phyloP scores from a whole-genome alignment of 768 basidiomycete species.

The Boletus subparvulus region DNA sequence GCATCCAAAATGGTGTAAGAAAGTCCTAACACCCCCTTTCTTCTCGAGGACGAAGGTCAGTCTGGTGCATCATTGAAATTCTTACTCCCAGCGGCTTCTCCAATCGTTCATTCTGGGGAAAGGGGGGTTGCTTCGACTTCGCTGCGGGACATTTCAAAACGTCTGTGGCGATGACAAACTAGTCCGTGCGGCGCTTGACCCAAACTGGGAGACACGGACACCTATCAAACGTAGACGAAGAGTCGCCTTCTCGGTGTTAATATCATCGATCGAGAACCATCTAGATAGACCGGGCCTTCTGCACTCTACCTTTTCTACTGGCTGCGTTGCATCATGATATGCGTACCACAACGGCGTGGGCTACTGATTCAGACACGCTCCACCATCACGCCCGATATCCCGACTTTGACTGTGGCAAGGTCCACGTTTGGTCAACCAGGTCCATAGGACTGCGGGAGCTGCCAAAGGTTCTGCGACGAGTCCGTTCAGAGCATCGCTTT shows the following conservation, averaged over 20 bases:
- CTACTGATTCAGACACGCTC: not conserved
- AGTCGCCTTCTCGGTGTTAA: constrained; percentile 5
- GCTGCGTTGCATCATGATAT: constrained; percentile 6
- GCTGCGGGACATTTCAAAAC: not conserved
- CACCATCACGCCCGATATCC: not conserved
- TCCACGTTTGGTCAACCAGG: not conserved
- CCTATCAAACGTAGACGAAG: constrained; percentile 2
- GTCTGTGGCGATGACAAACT: constrained; percentile 14
- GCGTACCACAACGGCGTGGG: constrained; percentile 6
- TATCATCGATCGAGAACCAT: constrained; percentile 12
- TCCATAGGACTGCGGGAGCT: not conserved
- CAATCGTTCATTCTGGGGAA: constrained; percentile 1
- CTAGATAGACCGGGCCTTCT: constrained; percentile 1
- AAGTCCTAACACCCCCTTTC: not conserved
- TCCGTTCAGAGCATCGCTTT: not conserved
- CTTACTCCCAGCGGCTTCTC: constrained; percentile 5
- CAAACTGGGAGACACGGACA: constrained; percentile 1
- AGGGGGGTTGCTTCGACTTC: constrained; percentile 9
- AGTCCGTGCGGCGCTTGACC: not conserved
- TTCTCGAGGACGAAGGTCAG: constrained; percentile 10
- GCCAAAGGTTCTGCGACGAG: not conserved
- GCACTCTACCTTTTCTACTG: not conserved
- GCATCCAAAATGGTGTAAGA: constrained; percentile 4
- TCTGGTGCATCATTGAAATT: constrained; percentile 15
- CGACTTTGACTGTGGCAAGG: not conserved